Percentiles rank a stretch among this genome's conserved stretches.
Conservation (phyloP, 306 rosid genomes). For the Trichosanthes cucumerina region DNA sequence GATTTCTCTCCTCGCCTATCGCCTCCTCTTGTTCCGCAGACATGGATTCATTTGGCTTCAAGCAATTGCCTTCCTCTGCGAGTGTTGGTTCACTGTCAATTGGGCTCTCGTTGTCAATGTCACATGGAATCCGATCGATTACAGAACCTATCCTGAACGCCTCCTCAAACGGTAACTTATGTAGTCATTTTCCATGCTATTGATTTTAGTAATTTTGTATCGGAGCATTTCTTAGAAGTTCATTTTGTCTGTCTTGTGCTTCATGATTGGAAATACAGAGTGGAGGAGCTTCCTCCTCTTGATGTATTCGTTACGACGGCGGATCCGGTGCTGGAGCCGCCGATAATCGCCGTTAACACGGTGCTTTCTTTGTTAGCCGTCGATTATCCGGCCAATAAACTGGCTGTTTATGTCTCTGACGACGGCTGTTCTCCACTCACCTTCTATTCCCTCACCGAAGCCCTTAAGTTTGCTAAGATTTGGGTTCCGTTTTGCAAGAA, state of each 20-base stretch:
- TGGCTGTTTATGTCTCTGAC: conserved; percentile 69
- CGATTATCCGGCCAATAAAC: conserved; percentile 55
- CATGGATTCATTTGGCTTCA: conserved; percentile 25
- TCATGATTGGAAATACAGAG: conserved; percentile 15
- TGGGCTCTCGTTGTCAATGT: conserved; percentile 22
- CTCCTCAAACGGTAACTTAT: conserved; percentile 27
- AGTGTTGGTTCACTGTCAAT: conserved; percentile 45
- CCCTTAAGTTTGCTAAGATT: conserved; percentile 42
- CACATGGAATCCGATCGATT: conserved; percentile 39
- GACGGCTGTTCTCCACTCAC: conserved; percentile 53
- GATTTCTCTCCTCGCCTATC: conserved; percentile 26
- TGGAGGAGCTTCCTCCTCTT: conserved; percentile 40
- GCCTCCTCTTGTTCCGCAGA: conserved; percentile 13
- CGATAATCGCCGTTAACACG: conserved; percentile 47
- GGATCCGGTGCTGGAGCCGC: conserved; percentile 50
- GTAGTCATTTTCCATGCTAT: no score
- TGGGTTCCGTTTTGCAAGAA: conserved; percentile 72
- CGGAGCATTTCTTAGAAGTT: no score
- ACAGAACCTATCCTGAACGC: conserved; percentile 25
- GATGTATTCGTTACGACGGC: conserved; percentile 73
- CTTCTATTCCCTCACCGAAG: conserved; percentile 39
- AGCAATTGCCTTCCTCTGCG: conserved; percentile 39
- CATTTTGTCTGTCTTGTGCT: no score
- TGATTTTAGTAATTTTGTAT: no score
- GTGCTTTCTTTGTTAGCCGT: conserved; percentile 54